These are phyloP conservation scores for Xylariales sp. DNA, from an alignment of 2,329 filamentous ascomycete species.

Conservation along the genomic window DNA sequence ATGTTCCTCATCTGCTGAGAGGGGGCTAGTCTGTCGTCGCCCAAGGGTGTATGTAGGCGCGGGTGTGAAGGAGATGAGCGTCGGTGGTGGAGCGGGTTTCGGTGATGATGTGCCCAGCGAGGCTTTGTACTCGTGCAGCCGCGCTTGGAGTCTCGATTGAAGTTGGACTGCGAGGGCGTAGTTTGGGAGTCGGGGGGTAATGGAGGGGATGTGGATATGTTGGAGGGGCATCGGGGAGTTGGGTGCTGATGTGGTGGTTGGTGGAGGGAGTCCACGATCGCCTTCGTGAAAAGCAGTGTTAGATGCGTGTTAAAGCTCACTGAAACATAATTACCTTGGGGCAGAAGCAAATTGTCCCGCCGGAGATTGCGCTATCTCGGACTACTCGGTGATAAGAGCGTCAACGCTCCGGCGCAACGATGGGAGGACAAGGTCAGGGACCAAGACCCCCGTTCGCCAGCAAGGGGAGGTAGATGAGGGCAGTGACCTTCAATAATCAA, in stretches of 20 bases:
- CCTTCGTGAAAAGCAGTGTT: no score
- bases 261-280: no score
- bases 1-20: slow-evolving; percentile 41
- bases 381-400: no score
- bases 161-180: slow-evolving; percentile 34
- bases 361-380: slow-evolving; percentile 5
- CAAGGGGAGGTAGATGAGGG: no score
- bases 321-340: no score
- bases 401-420: no score
- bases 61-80: slow-evolving; percentile 78
- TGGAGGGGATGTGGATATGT: slow-evolving; percentile 32
- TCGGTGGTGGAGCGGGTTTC: slow-evolving; percentile 53
- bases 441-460: no score
- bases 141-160: slow-evolving; percentile 34
- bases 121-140: slow-evolving; percentile 56
- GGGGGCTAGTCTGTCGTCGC: slow-evolving; percentile 60
- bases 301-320: no score
- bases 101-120: slow-evolving; percentile 15
- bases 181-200: slow-evolving; percentile 21
- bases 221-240: slow-evolving; percentile 15
- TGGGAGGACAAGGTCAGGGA: no score
- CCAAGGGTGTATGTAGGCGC: slow-evolving; percentile 85
- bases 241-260: no score
- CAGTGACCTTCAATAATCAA: no score
- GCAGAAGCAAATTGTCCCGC: not conserved